phyloP scores from a whole-genome alignment of 106 monocot genomes.

The Apostasia shenzhenica region DNA sequence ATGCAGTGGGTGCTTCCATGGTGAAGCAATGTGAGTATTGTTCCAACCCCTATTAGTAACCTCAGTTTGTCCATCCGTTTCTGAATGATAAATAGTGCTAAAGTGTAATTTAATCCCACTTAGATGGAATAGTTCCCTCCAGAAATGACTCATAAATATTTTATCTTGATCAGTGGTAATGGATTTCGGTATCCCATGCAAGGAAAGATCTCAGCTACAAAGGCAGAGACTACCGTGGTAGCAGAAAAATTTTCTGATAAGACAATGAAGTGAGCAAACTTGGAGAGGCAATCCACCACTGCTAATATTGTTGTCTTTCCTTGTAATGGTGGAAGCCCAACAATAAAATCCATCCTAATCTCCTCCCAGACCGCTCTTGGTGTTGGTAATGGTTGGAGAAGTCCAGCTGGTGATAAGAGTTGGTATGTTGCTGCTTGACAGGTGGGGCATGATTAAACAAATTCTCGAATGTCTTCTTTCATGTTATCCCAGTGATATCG shows the following conservation, averaged over 20 bases:
- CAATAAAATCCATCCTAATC: too few relatives aligned
- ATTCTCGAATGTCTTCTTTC: background rate
- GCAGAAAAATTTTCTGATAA: too few relatives aligned
- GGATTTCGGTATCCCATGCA: background rate
- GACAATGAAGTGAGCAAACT: background rate
- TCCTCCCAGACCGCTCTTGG: too few relatives aligned
- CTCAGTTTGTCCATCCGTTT: background rate
- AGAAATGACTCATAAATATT: background rate
- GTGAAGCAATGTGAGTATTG: background rate
- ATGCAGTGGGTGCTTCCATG: background rate
- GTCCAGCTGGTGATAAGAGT: too few relatives aligned
- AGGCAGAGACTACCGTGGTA: background rate
- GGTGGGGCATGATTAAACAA: background rate
- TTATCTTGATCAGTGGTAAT: background rate
- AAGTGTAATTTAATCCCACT: background rate
- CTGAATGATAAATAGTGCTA: background rate
- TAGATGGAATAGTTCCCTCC: background rate
- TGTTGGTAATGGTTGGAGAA: too few relatives aligned
- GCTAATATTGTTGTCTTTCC: background rate
- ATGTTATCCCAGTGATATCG: background rate
- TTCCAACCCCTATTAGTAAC: background rate
- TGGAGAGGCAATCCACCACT: background rate
- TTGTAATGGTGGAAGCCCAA: background rate
- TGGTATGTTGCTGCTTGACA: background rate
- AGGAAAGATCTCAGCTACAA: background rate